Evolutionary conservation across 2,329 filamentous ascomycete species (phyloP).

Genomic region (Colletotrichum nymphaeae): DNA sequence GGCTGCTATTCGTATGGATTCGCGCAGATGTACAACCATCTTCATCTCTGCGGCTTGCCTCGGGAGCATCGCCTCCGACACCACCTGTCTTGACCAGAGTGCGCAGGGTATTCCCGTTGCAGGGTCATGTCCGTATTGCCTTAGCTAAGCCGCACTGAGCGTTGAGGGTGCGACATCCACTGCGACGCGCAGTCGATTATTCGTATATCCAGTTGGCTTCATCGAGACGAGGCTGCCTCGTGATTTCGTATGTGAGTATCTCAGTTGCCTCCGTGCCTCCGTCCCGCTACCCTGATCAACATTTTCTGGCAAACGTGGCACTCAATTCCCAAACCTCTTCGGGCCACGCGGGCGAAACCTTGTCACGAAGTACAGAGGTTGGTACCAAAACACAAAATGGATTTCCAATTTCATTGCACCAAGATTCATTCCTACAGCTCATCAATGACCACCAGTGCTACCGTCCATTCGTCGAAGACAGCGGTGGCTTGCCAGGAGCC

Average conservation of each 20-base stretch:
- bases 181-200: background rate
- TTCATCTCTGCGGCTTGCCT: background rate
- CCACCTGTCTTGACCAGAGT: background rate
- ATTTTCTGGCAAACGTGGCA: background rate
- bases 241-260: background rate
- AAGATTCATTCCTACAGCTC: constrained; percentile 3
- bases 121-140: background rate
- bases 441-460: background rate
- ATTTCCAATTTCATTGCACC: constrained; percentile 5
- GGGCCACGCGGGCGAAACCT: background rate
- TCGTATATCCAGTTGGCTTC: constrained; percentile 6
- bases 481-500: background rate
- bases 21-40: too few relatives aligned
- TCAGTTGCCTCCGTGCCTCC: too few relatives aligned
- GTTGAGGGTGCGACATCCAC: background rate
- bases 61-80: background rate
- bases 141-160: background rate
- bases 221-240: background rate
- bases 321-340: constrained; percentile 7
- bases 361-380: too few relatives aligned
- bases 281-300: background rate
- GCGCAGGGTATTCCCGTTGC: background rate
- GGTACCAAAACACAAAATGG: background rate
- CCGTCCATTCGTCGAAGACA: background rate
- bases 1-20: background rate